Evolutionary conservation across 1,139 yeast genomes (phyloP).

Genomic region (Geotrichum siamense): DNA sequence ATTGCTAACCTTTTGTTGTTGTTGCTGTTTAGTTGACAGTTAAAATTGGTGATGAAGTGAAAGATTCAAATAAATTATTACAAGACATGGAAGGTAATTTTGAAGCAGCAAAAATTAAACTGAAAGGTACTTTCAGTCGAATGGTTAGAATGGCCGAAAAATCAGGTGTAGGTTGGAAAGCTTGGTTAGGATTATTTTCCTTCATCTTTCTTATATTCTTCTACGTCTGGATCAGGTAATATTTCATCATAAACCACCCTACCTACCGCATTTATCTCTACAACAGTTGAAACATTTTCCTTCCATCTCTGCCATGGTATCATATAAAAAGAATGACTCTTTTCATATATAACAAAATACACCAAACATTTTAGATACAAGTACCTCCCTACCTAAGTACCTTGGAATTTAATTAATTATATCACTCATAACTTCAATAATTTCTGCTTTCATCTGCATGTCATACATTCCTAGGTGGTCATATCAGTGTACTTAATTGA

Average conservation of each 20-base stretch:
- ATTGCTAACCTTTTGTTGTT: background rate
- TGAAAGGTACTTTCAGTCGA: slow-evolving; percentile 59
- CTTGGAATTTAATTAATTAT: too few species aligned
- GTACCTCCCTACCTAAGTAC: too few species aligned
- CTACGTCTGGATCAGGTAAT: slow-evolving; percentile 58
- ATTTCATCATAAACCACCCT: background rate
- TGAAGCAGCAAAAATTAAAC: slow-evolving; percentile 41
- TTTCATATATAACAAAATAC: too few species aligned
- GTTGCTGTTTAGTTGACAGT: slow-evolving; percentile 54
- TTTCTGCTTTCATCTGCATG: too few species aligned
- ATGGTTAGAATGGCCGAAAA: slow-evolving; percentile 79
- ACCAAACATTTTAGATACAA: too few species aligned
- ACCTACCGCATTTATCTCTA: too few species aligned
- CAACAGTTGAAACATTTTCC: too few species aligned
- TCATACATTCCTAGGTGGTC: background rate
- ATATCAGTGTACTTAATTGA: too few species aligned
- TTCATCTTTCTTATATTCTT: slow-evolving; percentile 62
- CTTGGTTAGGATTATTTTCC: slow-evolving; percentile 65
- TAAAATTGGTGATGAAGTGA: slow-evolving; percentile 79
- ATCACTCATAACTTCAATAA: too few species aligned
- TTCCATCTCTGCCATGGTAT: too few species aligned
- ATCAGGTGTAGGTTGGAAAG: slow-evolving; percentile 73
- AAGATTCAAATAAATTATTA: slow-evolving; percentile 59
- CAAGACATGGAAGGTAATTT: slow-evolving; percentile 48
- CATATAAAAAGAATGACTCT: too few species aligned